These are phyloP conservation scores for Ambrosia trifida DNA, from an alignment of 129 eudicot species.

Conservation along the genomic window DNA sequence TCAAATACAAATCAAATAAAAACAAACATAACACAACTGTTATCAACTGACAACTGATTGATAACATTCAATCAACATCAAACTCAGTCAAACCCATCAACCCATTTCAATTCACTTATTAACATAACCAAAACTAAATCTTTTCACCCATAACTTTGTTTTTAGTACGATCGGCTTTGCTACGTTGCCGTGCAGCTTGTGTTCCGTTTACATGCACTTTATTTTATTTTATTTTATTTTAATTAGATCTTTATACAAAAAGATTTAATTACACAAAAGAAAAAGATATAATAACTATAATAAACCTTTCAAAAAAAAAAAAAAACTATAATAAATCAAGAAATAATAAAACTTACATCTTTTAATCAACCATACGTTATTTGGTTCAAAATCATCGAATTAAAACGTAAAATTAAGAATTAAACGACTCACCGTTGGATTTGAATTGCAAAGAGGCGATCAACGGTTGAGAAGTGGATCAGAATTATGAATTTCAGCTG, in stretches of 20 bases:
- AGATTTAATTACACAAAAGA: too few species aligned
- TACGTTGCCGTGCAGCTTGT: too few species aligned
- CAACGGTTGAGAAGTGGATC: constrained; percentile 19
- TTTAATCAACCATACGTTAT: background rate
- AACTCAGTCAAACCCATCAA: constrained; percentile 28
- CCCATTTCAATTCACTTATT: constrained; percentile 3
- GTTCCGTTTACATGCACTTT: too few species aligned
- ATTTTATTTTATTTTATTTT: too few species aligned
- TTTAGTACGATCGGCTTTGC: too few species aligned
- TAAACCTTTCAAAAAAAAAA: too few species aligned
- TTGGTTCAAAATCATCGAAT: constrained; percentile 15
- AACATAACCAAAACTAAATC: background rate
- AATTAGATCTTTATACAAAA: too few species aligned
- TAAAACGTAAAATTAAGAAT: constrained; percentile 2
- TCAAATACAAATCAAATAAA: constrained; percentile 23
- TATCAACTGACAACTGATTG: constrained; percentile 17
- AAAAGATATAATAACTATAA: too few species aligned
- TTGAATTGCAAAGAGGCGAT: constrained; percentile 19
- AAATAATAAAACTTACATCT: constrained; percentile 14
- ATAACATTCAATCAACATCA: constrained; percentile 27
- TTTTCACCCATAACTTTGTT: too few species aligned
- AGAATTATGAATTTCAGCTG: constrained; percentile 22
- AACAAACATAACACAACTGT: constrained; percentile 12
- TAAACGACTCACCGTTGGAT: constrained; percentile 22
- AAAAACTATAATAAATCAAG: background rate